These are phyloP conservation scores for Microdochium paspali DNA, from an alignment of 2,329 filamentous ascomycete species.

Conservation along the genomic window DNA sequence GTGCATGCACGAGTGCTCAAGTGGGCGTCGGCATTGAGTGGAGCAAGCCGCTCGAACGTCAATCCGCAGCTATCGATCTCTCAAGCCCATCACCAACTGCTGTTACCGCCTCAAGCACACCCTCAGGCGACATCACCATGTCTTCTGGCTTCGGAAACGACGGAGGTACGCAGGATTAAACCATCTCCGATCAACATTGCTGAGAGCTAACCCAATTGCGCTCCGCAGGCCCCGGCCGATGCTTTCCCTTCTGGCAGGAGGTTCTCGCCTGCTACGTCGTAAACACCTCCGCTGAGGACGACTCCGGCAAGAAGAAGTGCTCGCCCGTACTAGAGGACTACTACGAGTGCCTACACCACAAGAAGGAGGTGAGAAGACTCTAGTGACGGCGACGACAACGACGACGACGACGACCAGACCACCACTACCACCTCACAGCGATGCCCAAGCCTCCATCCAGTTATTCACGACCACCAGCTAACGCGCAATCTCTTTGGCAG, in stretches of 20 bases:
- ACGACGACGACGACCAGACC: too few species aligned
- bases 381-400: neutral
- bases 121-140: slow-evolving; percentile 2
- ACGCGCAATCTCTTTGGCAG: slow-evolving; percentile 32
- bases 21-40: neutral
- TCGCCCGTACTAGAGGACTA: slow-evolving; percentile 83
- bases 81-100: neutral
- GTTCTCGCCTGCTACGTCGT: slow-evolving; percentile 96
- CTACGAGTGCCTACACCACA: slow-evolving; percentile 97
- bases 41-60: neutral
- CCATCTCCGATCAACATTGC: slow-evolving; percentile 2
- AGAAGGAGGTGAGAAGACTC: slow-evolving; percentile 73
- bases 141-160: slow-evolving; percentile 14
- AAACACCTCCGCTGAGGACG: slow-evolving; percentile 73
- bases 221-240: slow-evolving; percentile 55
- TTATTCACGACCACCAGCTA: neutral
- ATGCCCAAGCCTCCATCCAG: too few species aligned
- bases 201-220: slow-evolving; percentile 9
- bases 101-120: neutral
- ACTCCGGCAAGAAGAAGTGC: slow-evolving; percentile 81
- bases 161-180: slow-evolving; percentile 28
- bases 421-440: too few species aligned
- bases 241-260: slow-evolving; percentile 99
- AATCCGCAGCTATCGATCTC: neutral
- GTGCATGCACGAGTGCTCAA: too few species aligned